Evolutionary conservation across 768 basidiomycete genomes (phyloP).

Genomic region (Myochromella boudieri): DNA sequence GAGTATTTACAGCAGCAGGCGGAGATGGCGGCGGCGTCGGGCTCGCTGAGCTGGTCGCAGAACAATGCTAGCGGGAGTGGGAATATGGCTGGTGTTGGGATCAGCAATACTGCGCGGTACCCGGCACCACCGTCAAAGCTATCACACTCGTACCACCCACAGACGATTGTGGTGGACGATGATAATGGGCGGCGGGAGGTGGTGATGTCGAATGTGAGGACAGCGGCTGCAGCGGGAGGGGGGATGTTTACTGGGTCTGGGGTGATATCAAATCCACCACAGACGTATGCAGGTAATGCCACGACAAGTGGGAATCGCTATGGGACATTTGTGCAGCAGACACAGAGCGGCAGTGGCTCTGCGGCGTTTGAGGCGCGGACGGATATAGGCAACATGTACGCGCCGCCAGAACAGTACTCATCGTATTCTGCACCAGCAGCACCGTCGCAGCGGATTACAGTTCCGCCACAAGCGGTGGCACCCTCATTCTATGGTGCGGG

Average conservation of each 20-base stretch:
- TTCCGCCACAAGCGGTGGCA: constrained; percentile 50
- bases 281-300: constrained; percentile 59
- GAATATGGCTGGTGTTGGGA: constrained; percentile 12
- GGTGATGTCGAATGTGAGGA: constrained; percentile 79
- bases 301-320: constrained; percentile 62
- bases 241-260: constrained; percentile 44
- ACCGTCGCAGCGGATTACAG: constrained; percentile 44
- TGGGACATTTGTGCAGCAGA: constrained; percentile 51
- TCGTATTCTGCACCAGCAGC: constrained; percentile 44
- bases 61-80: too few species aligned
- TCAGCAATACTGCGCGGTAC: constrained; percentile 42
- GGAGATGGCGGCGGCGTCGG: constrained; percentile 69
- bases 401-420: constrained; percentile 77
- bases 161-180: constrained; percentile 66
- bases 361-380: constrained; percentile 57
- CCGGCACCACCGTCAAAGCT: constrained; percentile 65
- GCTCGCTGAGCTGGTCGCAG: constrained; percentile 58
- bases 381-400: constrained; percentile 70
- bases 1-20: constrained; percentile 94
- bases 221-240: constrained; percentile 49
- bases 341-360: constrained; percentile 30
- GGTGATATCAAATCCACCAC: constrained; percentile 74
- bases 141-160: constrained; percentile 65
- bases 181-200: constrained; percentile 57
- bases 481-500: constrained; percentile 72